These are phyloP conservation scores for Fraxinus angustifolia DNA, from an alignment of 305 asterid species.

Conservation along the genomic window DNA sequence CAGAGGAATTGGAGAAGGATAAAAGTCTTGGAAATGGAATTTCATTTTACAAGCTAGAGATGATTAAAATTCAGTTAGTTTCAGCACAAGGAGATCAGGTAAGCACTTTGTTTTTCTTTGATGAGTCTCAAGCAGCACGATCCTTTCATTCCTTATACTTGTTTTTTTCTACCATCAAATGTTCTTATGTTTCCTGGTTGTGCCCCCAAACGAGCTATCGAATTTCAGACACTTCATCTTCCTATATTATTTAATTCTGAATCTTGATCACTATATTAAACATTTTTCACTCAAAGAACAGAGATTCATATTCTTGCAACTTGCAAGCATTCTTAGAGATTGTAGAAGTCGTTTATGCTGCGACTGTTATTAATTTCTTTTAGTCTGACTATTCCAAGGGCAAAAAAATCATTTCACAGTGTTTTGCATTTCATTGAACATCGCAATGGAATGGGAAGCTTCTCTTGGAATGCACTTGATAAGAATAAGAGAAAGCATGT, in stretches of 20 bases:
- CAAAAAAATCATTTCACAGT: background rate
- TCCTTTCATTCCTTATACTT: background rate
- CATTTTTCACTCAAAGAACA: background rate
- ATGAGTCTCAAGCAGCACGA: background rate
- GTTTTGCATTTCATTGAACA: background rate
- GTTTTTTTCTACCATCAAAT: background rate
- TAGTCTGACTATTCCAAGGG: background rate
- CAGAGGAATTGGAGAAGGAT: slow-evolving; percentile 71
- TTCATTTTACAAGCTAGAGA: slow-evolving; percentile 87
- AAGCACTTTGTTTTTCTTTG: background rate
- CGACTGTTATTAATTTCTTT: background rate
- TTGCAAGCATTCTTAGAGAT: background rate
- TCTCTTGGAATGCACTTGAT: background rate
- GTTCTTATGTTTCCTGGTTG: background rate
- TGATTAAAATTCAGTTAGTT: slow-evolving; percentile 71
- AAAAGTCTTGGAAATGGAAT: slow-evolving; percentile 65
- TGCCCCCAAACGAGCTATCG: slow-evolving; percentile 7
- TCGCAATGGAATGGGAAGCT: background rate
- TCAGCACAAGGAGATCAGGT: slow-evolving; percentile 76
- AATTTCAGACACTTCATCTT: background rate
- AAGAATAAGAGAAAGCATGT: background rate
- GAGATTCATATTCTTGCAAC: background rate
- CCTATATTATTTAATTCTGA: background rate
- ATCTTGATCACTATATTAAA: background rate
- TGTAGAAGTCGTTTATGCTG: background rate